Base-by-base conservation (phyloP, 352 stramenopile species). In the Phytophthora aleatoria region DNA sequence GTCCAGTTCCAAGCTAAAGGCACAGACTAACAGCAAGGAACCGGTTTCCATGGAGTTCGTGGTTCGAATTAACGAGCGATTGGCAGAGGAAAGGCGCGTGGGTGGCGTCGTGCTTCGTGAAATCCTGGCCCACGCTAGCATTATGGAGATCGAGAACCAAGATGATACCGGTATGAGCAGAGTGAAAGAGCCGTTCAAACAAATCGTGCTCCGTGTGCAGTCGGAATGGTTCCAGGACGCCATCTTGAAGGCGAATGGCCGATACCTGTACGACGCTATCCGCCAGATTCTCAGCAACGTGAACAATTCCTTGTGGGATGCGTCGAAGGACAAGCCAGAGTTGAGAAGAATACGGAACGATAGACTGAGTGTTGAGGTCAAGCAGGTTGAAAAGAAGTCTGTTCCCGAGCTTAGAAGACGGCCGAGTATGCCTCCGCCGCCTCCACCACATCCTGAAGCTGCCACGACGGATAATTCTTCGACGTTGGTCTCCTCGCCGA, bases 171-270 rank as follows among this genome's bases (percentile, higher is more conserved):
- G 28, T 20, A 26, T 68, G 5, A 49, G 20, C 4, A 61, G 60
- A 41, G 49, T 69, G 45, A 62, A 79, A 27, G 42, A 69, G 35
- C 45, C 63, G 1, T 52, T 71, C 6, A 68, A 56, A 47, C 69
- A 76, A 42, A 66, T 79, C 20, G 70, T 67, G n/a, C 36, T 63
- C 15, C 57, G 63, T 20, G 70, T 76, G 39, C 73, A 81, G 50
- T 69, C 70, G 7, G 35, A 74, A 6, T 74, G 52, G 58, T 81
- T 81, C 61, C 73, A 81, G 61, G 63, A 70, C 30, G 60, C 73
- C 26, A 79, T 81, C 26, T 42, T 74, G 11, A 71, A 74, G 26
- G 51, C 63, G 6, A 74, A 76, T 24, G 73, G 69, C 8, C 57
- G 61, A 48, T 60, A 75, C 20, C 52, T 81, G 4, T 81, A 81